phyloP scores from a whole-genome alignment of 78 protist genomes.

The Dictyostelium intermedium region DNA sequence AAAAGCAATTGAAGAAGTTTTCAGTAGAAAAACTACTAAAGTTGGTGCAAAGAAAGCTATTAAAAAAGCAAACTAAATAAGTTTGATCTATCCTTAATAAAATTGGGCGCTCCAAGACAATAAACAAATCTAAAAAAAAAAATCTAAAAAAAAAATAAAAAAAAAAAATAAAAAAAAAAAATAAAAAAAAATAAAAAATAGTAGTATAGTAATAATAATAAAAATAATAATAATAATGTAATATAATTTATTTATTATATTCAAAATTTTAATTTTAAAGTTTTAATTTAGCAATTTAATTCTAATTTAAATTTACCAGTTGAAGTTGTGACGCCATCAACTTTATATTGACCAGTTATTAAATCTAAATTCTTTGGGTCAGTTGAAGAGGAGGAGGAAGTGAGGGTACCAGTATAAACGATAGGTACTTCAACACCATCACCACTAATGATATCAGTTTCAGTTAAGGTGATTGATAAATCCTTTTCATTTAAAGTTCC shows the following conservation, averaged over 20 bases:
- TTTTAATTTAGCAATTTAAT: background rate
- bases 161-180: background rate
- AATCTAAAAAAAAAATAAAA: background rate
- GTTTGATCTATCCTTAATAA: background rate
- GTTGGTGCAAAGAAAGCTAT: slow-evolving; percentile 16
- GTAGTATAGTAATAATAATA: background rate
- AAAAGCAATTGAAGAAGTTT: slow-evolving; percentile 84
- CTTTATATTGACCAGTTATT: background rate
- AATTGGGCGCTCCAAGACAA: background rate
- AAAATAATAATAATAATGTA: background rate
- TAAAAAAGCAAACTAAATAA: slow-evolving; percentile 16
- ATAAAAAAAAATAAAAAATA: background rate
- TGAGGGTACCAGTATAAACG: slow-evolving; percentile 11
- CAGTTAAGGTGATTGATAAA: slow-evolving; percentile 3
- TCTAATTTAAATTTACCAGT: slow-evolving; percentile 17
- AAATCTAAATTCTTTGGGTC: background rate
- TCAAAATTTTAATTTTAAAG: background rate
- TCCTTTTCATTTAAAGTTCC: slow-evolving; percentile 24
- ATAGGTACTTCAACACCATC: slow-evolving; percentile 58
- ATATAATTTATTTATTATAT: background rate
- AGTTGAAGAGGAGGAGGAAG: background rate
- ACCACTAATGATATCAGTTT: slow-evolving; percentile 49
- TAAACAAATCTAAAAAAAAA: background rate
- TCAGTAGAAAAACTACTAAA: slow-evolving; percentile 22
- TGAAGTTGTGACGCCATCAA: background rate